Percentiles rank a stretch among this genome's conserved stretches.
Evolutionary conservation across 208 protist genomes (phyloP).

Genomic region (Crithidia brevicula): DNA sequence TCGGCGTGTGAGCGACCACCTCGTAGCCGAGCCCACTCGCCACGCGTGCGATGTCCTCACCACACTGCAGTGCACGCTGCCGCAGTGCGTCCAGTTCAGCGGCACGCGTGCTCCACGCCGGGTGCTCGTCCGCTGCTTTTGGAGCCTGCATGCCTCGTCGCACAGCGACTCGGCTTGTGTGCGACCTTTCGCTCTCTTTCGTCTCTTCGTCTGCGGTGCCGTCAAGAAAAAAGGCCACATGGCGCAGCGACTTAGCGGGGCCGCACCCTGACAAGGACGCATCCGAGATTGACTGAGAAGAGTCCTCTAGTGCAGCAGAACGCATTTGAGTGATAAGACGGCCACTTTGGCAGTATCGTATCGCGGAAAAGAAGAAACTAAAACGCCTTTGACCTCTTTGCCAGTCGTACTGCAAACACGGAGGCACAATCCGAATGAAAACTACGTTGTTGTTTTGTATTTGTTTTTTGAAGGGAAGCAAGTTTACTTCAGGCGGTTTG

Average conservation of each 20-base stretch:
- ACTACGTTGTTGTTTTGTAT: too few species aligned
- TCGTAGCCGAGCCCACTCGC: conserved; percentile 54
- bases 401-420: too few species aligned
- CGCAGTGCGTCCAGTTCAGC: conserved; percentile 45
- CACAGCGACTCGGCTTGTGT: not conserved
- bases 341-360: too few species aligned
- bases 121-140: conserved; percentile 11
- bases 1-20: conserved; percentile 42
- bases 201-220: conserved; percentile 8
- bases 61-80: conserved; percentile 42
- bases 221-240: conserved; percentile 36
- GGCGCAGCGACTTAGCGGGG: conserved; percentile 7
- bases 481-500: too few species aligned
- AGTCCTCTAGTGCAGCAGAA: conserved; percentile 15
- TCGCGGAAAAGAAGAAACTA: too few species aligned
- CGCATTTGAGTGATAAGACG: not conserved
- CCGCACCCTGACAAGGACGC: not conserved
- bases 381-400: too few species aligned
- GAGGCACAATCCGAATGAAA: too few species aligned
- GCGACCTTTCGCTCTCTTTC: conserved; percentile 3
- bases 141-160: not conserved
- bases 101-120: conserved; percentile 10
- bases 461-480: too few species aligned
- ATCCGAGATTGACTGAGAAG: not conserved
- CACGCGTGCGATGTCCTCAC: conserved; percentile 39